phyloP scores from a whole-genome alignment of 441 rosid genomes.

The Lagerstroemia fauriei region DNA sequence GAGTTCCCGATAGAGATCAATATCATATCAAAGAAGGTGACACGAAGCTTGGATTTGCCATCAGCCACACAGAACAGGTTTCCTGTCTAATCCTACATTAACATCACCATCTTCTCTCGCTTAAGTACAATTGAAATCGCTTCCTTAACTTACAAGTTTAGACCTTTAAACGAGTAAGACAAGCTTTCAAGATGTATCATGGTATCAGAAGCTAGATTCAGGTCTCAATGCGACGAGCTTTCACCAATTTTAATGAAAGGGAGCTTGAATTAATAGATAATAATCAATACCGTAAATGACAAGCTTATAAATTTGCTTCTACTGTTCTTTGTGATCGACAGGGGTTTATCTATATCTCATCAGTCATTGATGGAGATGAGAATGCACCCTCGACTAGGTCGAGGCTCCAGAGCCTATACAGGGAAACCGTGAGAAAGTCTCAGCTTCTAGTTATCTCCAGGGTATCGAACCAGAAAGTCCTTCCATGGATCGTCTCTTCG shows the following conservation, averaged over 20 bases:
- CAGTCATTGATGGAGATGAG: constrained; percentile 69
- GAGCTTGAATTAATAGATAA: neutral
- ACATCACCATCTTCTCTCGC: neutral
- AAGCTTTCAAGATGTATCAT: neutral
- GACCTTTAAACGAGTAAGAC: neutral
- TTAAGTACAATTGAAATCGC: neutral
- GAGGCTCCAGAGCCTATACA: constrained; percentile 62
- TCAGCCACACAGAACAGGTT: constrained; percentile 96
- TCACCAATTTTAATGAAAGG: neutral
- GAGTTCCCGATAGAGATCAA: constrained; percentile 69
- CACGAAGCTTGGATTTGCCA: constrained; percentile 82
- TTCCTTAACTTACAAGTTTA: neutral
- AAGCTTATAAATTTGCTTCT: neutral
- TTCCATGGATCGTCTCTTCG: constrained; percentile 94
- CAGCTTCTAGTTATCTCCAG: constrained; percentile 71
- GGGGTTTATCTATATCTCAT: constrained; percentile 90
- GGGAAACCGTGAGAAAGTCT: constrained; percentile 56
- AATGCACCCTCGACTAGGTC: constrained; percentile 73
- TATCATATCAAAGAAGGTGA: constrained; percentile 70
- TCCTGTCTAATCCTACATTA: neutral
- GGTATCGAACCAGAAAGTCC: constrained; percentile 74
- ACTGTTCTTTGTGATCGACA: constrained; percentile 24
- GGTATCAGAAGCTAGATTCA: neutral
- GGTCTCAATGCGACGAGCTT: neutral
- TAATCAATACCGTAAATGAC: neutral